Base-by-base conservation (phyloP, 108 stramenopile genomes). In the Cylindrotheca fusiformis region DNA sequence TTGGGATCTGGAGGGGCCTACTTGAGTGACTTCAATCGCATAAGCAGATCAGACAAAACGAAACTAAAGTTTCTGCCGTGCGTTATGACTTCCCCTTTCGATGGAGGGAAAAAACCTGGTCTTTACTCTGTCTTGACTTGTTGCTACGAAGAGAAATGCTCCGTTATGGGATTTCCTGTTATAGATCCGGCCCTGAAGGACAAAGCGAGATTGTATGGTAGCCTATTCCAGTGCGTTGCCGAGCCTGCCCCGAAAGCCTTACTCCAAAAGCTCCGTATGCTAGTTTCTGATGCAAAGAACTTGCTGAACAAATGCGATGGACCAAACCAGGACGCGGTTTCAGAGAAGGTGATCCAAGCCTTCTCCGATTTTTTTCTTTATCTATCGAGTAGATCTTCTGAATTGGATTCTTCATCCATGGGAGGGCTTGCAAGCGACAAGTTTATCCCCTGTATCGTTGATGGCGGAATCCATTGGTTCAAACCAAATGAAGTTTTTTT, bases 101-200 rank as follows among this genome's bases (percentile, higher is more conserved):
- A 70, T 20, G 62, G 63, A 12, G 71, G 69, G 10, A 68, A 68
- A 23, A 53, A 68, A 0, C 47, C 54, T 14, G 64, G 57, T n/a
- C 25, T 75, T 21, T 72, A 78, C 41, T 73, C 77, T 1, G 72
- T 74, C 32, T 45, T 72, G 4, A 69, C 55, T 17, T 88, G 86
- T 50, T 91, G 67, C 52, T 80, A 78, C 14, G 76, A 81, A 24
- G 60, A 69, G 0, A 55, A 56, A 21, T 72, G 78, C 41, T 63
- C 69, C 8, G 71, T 84, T 1, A 84, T 91, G 84, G 86, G 90
- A 0, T 84, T 88, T 49, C 74, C 72, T 21, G 69, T 80, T 3
- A 28, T 91, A 0, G 82, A 86, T 55, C 76, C 81, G 4, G 60
- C 65, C 23, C 57, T 85, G 21, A 62, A 48, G 17, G 62, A 73